Percentiles rank a stretch among this genome's conserved stretches.
These are phyloP conservation scores for Hypomyces rosellus DNA, from an alignment of 2,329 filamentous ascomycete species.

Conservation along the genomic window DNA sequence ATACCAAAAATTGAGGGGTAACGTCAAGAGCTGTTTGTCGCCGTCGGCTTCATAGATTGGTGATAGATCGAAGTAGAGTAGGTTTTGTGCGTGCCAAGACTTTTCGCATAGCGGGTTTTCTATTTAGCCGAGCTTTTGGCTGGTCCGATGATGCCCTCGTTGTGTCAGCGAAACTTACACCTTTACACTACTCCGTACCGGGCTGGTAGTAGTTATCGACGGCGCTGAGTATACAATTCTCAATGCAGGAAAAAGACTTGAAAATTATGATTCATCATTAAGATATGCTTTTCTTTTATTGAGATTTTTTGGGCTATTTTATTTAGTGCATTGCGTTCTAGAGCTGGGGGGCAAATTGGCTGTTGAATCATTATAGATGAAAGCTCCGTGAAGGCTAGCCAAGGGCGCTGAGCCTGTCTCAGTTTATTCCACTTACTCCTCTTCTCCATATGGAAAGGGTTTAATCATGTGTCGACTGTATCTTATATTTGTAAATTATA, in stretches of 20 bases:
- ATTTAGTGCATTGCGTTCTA: no score
- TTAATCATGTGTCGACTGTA: no score
- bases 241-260: background rate
- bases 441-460: no score
- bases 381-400: no score
- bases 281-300: background rate
- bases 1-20: constrained; percentile 22
- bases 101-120: constrained; percentile 27
- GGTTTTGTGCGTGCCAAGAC: constrained; percentile 42
- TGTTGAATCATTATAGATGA: no score
- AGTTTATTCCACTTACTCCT: no score
- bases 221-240: background rate
- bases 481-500: no score
- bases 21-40: constrained; percentile 30
- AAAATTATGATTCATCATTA: background rate
- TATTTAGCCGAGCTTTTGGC: constrained; percentile 9
- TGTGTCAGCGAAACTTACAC: background rate
- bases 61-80: constrained; percentile 32
- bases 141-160: background rate
- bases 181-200: background rate
- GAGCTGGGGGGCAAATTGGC: no score
- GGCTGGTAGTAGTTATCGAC: background rate
- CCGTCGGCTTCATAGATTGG: constrained; percentile 27
- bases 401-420: no score
- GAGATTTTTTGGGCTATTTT: no score